Evolutionary conservation across 495 filamentous ascomycete genomes (phyloP), one percentile per base, ranked within the genome.

Genomic region (Chaetomium cochliodes): DNA sequence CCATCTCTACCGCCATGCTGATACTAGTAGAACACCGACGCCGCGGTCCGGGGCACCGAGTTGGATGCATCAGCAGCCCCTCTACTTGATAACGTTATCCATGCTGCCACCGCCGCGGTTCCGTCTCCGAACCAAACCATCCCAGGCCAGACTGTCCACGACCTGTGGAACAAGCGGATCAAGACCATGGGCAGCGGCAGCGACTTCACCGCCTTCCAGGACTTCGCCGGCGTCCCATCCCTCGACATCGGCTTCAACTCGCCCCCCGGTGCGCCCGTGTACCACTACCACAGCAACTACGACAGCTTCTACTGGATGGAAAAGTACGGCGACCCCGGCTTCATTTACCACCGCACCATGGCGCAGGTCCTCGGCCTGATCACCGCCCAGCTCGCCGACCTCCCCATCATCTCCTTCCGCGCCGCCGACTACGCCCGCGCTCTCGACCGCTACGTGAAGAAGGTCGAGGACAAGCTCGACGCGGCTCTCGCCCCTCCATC

Each of bases 121-220:
- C 86, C 79, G 50, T 94, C 92, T 0, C 92, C 94, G 0, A 96
- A 97, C 72, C 84, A 96, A 72, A 92, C 91, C 0, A 79, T 93
- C 22, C 73, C 82, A 16, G 91, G 96, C 59, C 85, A 89, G 72
- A 90, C 92, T 0, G 77, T 98, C 5, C 85, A 86, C 56, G 84
- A 89, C 50, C 69, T 91, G 0, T 98, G 94, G 93, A 78, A 87
- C 60, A 82, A 82, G 33, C 77, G 79, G 22, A 88, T 77, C 75
- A 79, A 75, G 13, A 90, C 87, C 1, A 84, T 97, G 65, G 92
- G 92, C 50, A 87, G 88, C 44, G 92, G 90, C 39, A 90, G 89
- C 71, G 94, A 98, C 69, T 96, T 92, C 69, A 90, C 92, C 25
- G 89, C 96, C 54, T 98, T 97, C 77, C 93, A 97, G 74, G 88